Evolutionary conservation across 306 rosid genomes (phyloP), one percentile per base, ranked within the genome.

Genomic region (Castanopsis chinensis): DNA sequence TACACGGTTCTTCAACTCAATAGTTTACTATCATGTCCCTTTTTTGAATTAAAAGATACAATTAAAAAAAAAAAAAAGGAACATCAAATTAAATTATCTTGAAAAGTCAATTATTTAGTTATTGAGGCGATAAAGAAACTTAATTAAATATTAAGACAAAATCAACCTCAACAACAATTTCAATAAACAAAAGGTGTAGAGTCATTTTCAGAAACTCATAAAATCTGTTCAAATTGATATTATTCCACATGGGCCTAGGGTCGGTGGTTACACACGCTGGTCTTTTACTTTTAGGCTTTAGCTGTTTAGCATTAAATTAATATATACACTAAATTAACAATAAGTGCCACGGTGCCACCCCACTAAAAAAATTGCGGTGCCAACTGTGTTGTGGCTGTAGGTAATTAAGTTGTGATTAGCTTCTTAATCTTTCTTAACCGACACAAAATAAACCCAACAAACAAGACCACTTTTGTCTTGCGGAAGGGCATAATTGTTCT

Each of bases 301-400:
- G 11, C 45, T 41, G 12, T 41, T 6, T 27, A 12, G 33, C 68
- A 4, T 6, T 3, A 27, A 61, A 23, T 55, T 13, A 61, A 23
- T 25, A 41, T 41, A 5, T 41, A 2, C 69, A 61, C 8, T 61
- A n/a, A 49, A 49, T 49, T 49, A 49, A 12, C 0, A 49, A 49
- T 49, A 0, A 12, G 14, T 12, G 17, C 17, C 53, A 49, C 5
- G 3, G 14, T 12, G 17, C 17, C 53, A 49, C 5, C 23, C 25
- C 32, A 59, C 23, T 19, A 3, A 30, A 53, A 19, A 25, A 19
- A 25, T 35, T 5, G 15, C 72, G 75, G 83, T 87, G 97, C 90
- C 93, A 92, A 86, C 94, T 89, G 91, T 86, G 58, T 69, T 37
- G 45, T 37, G 45, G 45, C 45, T 37, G 45, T 37, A 37, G 7